A percentile compares a stretch with the other conserved stretches of the same genome.
phyloP scores from a whole-genome alignment of 2,329 filamentous ascomycete species.

The Allantophomopsis cytisporea region DNA sequence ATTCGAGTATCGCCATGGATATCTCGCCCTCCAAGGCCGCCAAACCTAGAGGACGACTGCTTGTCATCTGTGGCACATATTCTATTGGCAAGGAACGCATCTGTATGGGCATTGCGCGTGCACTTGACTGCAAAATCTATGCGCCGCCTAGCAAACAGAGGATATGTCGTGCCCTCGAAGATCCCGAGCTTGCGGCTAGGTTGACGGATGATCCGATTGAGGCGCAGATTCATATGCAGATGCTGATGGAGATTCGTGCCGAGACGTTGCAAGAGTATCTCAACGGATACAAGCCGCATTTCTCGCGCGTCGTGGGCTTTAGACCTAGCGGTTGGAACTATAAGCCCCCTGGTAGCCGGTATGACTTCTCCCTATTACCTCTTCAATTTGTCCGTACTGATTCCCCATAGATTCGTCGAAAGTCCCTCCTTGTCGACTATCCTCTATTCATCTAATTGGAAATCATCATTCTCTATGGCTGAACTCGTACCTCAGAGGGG shows the following conservation, averaged over 20 bases:
- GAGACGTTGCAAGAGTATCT: slow-evolving; percentile 89
- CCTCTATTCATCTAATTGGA: slow-evolving; percentile 52
- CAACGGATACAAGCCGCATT: slow-evolving; percentile 64
- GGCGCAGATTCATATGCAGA: slow-evolving; percentile 97
- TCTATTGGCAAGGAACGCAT: slow-evolving; percentile 97
- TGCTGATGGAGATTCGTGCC: slow-evolving; percentile 81
- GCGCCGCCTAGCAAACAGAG: slow-evolving; percentile 71
- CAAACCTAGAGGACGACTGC: slow-evolving; percentile 48
- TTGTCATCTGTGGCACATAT: slow-evolving; percentile 93
- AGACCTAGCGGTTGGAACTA: slow-evolving; percentile 93
- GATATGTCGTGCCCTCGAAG: slow-evolving; percentile 74
- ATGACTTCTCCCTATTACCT: slow-evolving; percentile 9
- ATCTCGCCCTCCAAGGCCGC: slow-evolving; percentile 1
- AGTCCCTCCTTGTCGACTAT: slow-evolving; percentile 51
- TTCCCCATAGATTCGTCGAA: slow-evolving; percentile 30
- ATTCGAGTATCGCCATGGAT: slow-evolving; percentile 12
- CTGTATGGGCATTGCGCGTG: slow-evolving; percentile 81
- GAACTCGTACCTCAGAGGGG: slow-evolving; percentile 76
- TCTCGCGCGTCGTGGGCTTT: slow-evolving; percentile 79
- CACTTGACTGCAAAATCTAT: slow-evolving; percentile 78
- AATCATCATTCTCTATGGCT: slow-evolving; percentile 52
- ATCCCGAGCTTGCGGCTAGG: slow-evolving; percentile 63
- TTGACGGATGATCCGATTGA: slow-evolving; percentile 70
- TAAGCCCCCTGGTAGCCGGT: slow-evolving; percentile 51
- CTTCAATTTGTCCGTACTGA: not conserved